A percentile compares a stretch with the other conserved stretches of the same genome.
Conservation (phyloP, 1,284 basidiomycete species). For the Trichosporon sp. region DNA sequence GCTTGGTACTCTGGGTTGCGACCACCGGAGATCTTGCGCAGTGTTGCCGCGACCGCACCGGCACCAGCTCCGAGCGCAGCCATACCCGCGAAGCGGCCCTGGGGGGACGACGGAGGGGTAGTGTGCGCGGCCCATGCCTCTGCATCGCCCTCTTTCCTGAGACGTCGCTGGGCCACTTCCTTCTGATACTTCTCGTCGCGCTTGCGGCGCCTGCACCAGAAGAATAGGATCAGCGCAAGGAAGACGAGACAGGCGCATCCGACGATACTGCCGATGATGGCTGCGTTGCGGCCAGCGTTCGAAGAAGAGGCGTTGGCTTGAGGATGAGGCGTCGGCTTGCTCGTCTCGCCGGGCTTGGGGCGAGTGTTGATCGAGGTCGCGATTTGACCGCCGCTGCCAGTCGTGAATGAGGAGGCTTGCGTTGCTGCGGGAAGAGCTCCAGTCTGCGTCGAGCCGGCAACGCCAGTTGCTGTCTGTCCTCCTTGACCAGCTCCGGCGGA, state of each 20-base stretch:
- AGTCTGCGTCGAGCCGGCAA: background rate
- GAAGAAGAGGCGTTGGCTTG: background rate
- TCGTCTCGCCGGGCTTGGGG: background rate
- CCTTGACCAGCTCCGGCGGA: background rate
- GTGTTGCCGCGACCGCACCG: background rate
- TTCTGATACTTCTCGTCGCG: slow-evolving; percentile 11
- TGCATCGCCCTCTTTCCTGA: slow-evolving; percentile 8
- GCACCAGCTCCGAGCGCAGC: slow-evolving; percentile 5
- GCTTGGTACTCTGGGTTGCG: slow-evolving; percentile 11
- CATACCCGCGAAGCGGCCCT: slow-evolving; percentile 9
- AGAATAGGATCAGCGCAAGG: slow-evolving; percentile 9
- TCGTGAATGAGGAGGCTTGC: background rate
- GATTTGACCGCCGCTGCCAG: background rate
- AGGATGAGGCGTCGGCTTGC: background rate
- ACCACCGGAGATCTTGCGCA: slow-evolving; percentile 4
- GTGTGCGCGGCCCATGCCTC: slow-evolving; percentile 9
- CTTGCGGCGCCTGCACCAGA: slow-evolving; percentile 13
- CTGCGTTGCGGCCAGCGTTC: background rate
- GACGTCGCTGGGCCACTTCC: slow-evolving; percentile 3
- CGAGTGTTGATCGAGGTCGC: background rate
- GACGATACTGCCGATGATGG: slow-evolving; percentile 10
- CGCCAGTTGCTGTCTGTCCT: background rate
- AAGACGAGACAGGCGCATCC: background rate
- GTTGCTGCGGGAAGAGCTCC: background rate
- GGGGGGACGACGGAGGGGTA: background rate